Percentiles rank a stretch among this genome's conserved stretches.
Conservation (phyloP, 768 basidiomycete species). For the Calvatia gigantea region DNA sequence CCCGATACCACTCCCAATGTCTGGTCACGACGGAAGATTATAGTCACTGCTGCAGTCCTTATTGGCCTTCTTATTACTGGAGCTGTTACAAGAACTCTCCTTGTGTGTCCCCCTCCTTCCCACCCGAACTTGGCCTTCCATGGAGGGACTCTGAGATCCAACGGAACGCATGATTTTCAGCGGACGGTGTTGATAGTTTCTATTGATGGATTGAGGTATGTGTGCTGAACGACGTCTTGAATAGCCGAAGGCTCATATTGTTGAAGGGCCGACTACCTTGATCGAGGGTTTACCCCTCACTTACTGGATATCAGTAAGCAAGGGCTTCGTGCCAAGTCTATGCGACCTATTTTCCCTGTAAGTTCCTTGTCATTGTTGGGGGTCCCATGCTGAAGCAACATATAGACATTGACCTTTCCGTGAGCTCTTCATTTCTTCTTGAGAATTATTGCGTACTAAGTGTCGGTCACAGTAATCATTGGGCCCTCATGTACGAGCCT, state of each 20-base stretch:
- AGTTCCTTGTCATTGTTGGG: background rate
- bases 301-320: slow-evolving; percentile 75
- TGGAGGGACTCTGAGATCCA: slow-evolving; percentile 50
- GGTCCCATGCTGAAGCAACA: slow-evolving; percentile 6
- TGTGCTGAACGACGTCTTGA: slow-evolving; percentile 6
- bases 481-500: slow-evolving; percentile 69
- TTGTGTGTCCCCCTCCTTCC: slow-evolving; percentile 14
- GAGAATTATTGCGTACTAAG: slow-evolving; percentile 8
- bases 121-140: slow-evolving; percentile 26
- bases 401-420: slow-evolving; percentile 86
- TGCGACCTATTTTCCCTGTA: slow-evolving; percentile 87
- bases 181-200: slow-evolving; percentile 82
- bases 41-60: slow-evolving; percentile 32
- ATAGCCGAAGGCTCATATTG: background rate
- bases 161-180: slow-evolving; percentile 82
- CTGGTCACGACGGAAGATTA: slow-evolving; percentile 39
- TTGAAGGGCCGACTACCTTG: slow-evolving; percentile 78
- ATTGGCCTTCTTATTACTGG: slow-evolving; percentile 42
- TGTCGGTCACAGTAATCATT: slow-evolving; percentile 66
- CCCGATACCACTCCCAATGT: slow-evolving; percentile 15
- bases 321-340: slow-evolving; percentile 83
- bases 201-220: slow-evolving; percentile 79
- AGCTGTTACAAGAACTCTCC: slow-evolving; percentile 33
- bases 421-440: slow-evolving; percentile 36
- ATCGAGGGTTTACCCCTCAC: slow-evolving; percentile 82